Base-by-base conservation (phyloP, 306 rosid genomes). In the Abrus precatorius region DNA sequence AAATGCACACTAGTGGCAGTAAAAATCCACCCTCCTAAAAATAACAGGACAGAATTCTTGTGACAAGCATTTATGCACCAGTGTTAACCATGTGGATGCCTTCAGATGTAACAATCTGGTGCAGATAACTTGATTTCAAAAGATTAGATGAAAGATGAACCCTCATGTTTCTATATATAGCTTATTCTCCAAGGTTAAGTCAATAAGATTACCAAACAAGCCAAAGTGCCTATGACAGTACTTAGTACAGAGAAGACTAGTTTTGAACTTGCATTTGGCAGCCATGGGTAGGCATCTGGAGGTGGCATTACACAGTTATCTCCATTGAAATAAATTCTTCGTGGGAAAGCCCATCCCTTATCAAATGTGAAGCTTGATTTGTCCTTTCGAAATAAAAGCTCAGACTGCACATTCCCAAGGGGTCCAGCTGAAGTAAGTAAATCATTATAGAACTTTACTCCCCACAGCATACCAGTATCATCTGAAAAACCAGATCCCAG, bases 261-360 rank as follows among this genome's bases (percentile, higher is more conserved):
- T 55, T 79, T 78, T 33, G 88, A 81, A 79, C 88, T 76, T 14
- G 91, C 79, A 84, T 91, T 93, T 41, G 97, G 97, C 80, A 91
- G 79, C 94, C 96, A 93, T 2, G 97, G 97, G 65, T 93, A 93
- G 66, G 94, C 82, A 82, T 93, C 97, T 4, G 97, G 97, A 60
- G 97, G 94, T 36, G 97, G 97, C 86, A 83, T 83, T 5, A 83
- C 85, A 7, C 85, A 82, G 74, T 82, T 82, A 53, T 82, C 85
- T 30, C 97, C 97, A 36, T 93, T 91, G 80, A 93, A 93, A 76
- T 93, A 93, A 64, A 93, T 83, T 56, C 97, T 93, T 76, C 97
- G 81, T 1, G 97, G 97, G 72, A 93, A 93, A 76, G 97, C 97
- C 97, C 97, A 93, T 69, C 97, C 97, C 81, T 93, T 93, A 52